phyloP scores from a whole-genome alignment of 352 stramenopile species.

The Phytophthora palmivora region DNA sequence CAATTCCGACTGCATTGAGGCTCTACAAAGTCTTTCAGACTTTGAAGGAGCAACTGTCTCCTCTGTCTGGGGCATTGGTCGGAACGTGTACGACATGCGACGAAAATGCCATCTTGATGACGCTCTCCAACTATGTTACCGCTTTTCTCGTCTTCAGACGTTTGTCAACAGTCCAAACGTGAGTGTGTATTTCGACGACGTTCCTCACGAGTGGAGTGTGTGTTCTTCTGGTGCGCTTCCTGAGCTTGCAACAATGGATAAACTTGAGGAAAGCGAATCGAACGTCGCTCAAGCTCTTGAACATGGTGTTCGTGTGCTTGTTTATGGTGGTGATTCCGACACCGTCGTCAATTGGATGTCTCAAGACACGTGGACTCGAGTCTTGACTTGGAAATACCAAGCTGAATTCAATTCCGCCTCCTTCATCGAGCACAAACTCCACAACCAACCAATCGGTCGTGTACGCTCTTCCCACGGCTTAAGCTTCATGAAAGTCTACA shows the following conservation, averaged over 20 bases:
- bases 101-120: conserved; percentile 60
- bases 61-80: conserved; percentile 27
- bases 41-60: conserved; percentile 25
- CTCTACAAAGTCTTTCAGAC: conserved; percentile 14
- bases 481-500: conserved; percentile 71
- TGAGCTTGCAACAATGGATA: conserved; percentile 42
- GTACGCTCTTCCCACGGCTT: conserved; percentile 57
- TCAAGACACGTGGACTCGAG: conserved; percentile 69
- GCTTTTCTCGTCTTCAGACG: conserved; percentile 60
- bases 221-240: conserved; percentile 43
- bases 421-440: conserved; percentile 24
- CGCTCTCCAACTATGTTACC: conserved; percentile 63
- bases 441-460: conserved; percentile 41
- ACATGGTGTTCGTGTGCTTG: conserved; percentile 66
- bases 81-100: conserved; percentile 80
- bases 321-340: conserved; percentile 78
- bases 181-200: conserved; percentile 57
- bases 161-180: conserved; percentile 59
- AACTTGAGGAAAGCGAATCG: conserved; percentile 60
- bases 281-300: conserved; percentile 61
- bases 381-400: conserved; percentile 54
- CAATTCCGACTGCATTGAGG: conserved; percentile 30
- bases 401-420: conserved; percentile 35
- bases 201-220: conserved; percentile 46
- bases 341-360: conserved; percentile 75